Base-by-base conservation (phyloP, 345 rosid species). In the Luvunga scandens region DNA sequence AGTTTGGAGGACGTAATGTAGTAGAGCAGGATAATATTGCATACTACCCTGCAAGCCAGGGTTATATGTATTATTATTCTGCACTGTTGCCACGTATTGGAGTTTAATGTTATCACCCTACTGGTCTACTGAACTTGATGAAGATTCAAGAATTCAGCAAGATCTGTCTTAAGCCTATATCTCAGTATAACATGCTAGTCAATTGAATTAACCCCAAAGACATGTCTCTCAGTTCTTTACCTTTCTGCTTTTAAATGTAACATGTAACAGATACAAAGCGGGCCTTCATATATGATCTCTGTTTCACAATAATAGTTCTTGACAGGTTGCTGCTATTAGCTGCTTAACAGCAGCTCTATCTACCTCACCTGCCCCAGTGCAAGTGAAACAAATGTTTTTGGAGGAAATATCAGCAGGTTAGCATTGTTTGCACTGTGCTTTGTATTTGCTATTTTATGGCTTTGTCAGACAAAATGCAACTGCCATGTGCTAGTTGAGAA, bases 281-380 rank as follows among this genome's bases (percentile, higher is more conserved):
- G 31, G 31, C 65, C 33, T 61, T 25, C 28, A 25, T 24, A 7
- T 13, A 14, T 75, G 57, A 72, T 70, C 18, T 57, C 56, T 63
- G 28, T 65, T 21, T 69, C 14, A 30, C 21, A 53, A 65, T 75
- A 73, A 75, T 27, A 31, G 53, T 39, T 81, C 30, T 81, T 59
- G 71, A 75, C 83, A 95, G 99, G 96, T 86, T 79, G 88, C 93
- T 75, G 83, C 91, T 81, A 81, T 92, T 79, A 84, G 89, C 84
- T 95, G 98, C 89, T 77, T 95, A 89, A 84, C 93, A 14, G 86
- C 92, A 75, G 93, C 98, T 79, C 86, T 93, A 60, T 92, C 98
- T 71, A 86, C 91, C 73, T 88, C 91, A 83, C 91, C 95, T 81
- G 82, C 93, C 79, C 85, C 78, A 10, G 80, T 77, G 66, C 81